Percentiles rank a stretch among this genome's conserved stretches.
Conservation (phyloP, 139 green algal species). For the Chlorella sp. region DNA sequence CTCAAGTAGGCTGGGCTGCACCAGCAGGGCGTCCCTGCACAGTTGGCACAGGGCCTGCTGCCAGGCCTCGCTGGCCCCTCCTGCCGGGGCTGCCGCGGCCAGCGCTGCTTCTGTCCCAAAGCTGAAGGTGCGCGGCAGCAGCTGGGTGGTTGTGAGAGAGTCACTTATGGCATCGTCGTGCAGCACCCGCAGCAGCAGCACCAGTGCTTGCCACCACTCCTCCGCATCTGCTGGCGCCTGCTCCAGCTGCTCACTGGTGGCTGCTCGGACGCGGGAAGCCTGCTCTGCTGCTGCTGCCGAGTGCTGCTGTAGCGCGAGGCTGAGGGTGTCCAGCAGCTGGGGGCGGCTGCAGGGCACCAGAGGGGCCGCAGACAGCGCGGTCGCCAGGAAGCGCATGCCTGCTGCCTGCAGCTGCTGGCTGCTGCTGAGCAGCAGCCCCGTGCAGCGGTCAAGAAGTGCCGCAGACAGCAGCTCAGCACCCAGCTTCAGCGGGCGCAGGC, state of each 20-base stretch:
- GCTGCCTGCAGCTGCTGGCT: neutral
- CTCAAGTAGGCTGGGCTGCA: neutral
- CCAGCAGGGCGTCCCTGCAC: neutral
- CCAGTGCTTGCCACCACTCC: slow-evolving; percentile 24
- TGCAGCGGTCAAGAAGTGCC: neutral
- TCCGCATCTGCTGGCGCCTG: neutral
- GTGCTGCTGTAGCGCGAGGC: neutral
- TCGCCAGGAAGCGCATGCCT: neutral
- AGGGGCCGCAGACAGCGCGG: neutral
- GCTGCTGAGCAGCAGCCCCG: slow-evolving; percentile 16
- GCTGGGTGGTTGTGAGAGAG: neutral
- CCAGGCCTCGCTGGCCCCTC: neutral
- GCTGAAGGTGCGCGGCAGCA: slow-evolving; percentile 16
- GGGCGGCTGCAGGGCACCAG: neutral
- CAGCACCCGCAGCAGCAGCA: slow-evolving; percentile 23
- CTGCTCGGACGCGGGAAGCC: neutral
- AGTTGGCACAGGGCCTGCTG: neutral
- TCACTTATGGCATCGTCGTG: neutral
- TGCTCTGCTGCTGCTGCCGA: neutral
- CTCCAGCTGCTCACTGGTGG: neutral
- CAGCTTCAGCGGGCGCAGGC: slow-evolving; percentile 17
- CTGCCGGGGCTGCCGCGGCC: neutral
- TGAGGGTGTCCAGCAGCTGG: slow-evolving; percentile 12
- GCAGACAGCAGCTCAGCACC: neutral
- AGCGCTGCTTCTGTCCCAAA: neutral